Evolutionary conservation across 805 yeast species (phyloP), one percentile per base, ranked within the genome.

Genomic region (Pichia exigua): DNA sequence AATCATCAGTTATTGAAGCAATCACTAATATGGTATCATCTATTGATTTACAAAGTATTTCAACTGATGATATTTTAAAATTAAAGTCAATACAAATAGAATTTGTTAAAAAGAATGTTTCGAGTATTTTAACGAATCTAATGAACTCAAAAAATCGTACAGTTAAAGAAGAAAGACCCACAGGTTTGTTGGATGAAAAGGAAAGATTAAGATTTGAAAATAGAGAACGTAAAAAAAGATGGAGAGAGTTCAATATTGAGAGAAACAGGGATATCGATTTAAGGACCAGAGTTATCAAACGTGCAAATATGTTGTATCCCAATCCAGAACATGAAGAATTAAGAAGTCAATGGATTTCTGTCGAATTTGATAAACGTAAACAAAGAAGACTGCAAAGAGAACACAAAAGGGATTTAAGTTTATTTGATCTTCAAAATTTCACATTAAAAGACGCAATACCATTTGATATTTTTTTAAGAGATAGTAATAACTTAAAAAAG

Each of bases 251-350:
- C 27, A 89, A 92, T 62, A 77, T 79, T 10, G 84, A 84, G 54
- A 75, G 94, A 57, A 91, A 91, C 66, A 84, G 87, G 69, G 96
- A 90, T 65, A 85, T 88, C 60, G 98, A 92, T 63, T 71, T 92
- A 50, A 75, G 95, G 48, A 80, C 87, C 0, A 73, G 98, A 50
- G 83, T 92, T 21, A 75, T 78, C 56, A 84, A 83, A 57, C 73
- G 94, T 42, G 97, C 97, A 0, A 72, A 70, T 40, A 69, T 67
- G 20, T 68, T 84, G 58, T 90, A 80, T 68, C 94, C 96, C 1
- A 76, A 73, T 11, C 73, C 68, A 0, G 81, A 79, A 8, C 68
- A 83, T 12, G 73, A 70, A 11, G 80, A 76, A 44, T 77, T 79
- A 55, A 74, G 73, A 49, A 64, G 66, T 42, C 71, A 75, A 42